Percentiles rank a stretch among this genome's conserved stretches.
Conservation (phyloP, 305 asterid genomes). For the Rubia peregrina region DNA sequence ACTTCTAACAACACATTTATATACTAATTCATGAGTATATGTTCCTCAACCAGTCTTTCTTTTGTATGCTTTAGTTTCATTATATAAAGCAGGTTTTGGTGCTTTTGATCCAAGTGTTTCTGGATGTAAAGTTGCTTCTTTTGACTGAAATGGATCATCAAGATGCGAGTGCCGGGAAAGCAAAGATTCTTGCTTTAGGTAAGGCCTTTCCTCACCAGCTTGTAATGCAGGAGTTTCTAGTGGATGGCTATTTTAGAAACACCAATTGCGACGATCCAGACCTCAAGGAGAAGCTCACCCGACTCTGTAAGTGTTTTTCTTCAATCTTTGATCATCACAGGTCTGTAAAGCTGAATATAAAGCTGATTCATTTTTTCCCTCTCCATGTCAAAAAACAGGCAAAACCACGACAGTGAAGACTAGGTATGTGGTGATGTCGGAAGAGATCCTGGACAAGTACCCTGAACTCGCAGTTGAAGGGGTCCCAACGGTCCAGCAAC, state of each 20-base stretch:
- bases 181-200: slow-evolving; percentile 73
- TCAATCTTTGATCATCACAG: neutral
- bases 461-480: slow-evolving; percentile 87
- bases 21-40: slow-evolving; percentile 27
- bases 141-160: slow-evolving; percentile 28
- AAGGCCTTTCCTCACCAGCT: slow-evolving; percentile 98
- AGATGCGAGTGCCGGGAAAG: slow-evolving; percentile 33
- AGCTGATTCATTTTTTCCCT: neutral
- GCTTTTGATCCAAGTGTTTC: neutral
- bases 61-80: neutral
- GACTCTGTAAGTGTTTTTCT: slow-evolving; percentile 62
- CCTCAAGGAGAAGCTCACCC: slow-evolving; percentile 76
- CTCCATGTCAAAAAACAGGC: slow-evolving; percentile 36
- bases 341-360: neutral
- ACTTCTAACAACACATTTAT: slow-evolving; percentile 20
- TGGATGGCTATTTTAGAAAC: slow-evolving; percentile 79
- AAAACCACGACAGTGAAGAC: slow-evolving; percentile 91
- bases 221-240: slow-evolving; percentile 83
- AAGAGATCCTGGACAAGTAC: slow-evolving; percentile 70
- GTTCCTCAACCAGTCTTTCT: slow-evolving; percentile 30
- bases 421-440: slow-evolving; percentile 94
- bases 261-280: slow-evolving; percentile 78
- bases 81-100: neutral
- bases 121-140: neutral
- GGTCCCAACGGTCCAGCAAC: slow-evolving; percentile 62